Evolutionary conservation across 1,139 yeast genomes (phyloP).

Genomic region (Waltiozyma sp.): DNA sequence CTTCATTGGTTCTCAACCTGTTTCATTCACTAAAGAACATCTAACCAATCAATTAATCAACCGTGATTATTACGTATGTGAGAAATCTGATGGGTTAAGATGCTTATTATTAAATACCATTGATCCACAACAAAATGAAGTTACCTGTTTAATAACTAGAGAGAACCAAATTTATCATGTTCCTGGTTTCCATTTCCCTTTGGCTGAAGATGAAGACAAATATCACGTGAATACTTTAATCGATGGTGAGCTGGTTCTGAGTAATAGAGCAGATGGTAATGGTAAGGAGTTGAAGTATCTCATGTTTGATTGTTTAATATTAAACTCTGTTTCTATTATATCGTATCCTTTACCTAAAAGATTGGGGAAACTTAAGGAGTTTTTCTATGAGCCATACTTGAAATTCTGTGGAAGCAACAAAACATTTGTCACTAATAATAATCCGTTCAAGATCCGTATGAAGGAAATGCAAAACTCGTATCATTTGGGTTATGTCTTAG

Average conservation of each 20-base stretch:
- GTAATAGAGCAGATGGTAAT: constrained; percentile 36
- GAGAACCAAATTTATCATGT: constrained; percentile 78
- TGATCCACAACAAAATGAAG: constrained; percentile 69
- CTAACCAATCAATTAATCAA: constrained; percentile 47
- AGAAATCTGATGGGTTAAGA: constrained; percentile 88
- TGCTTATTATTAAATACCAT: constrained; percentile 59
- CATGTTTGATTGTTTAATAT: constrained; percentile 84
- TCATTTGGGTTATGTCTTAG: constrained; percentile 66
- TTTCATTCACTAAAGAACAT: constrained; percentile 74
- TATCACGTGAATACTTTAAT: constrained; percentile 80
- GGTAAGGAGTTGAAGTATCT: constrained; percentile 63
- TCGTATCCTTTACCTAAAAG: constrained; percentile 68
- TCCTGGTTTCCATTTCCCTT: constrained; percentile 79
- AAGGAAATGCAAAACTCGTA: constrained; percentile 82
- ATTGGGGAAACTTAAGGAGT: constrained; percentile 77
- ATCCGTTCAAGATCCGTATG: constrained; percentile 61
- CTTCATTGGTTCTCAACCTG: constrained; percentile 93
- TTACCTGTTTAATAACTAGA: constrained; percentile 71
- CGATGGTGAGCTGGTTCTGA: constrained; percentile 82
- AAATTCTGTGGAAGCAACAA: constrained; percentile 68
- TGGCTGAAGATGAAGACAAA: constrained; percentile 38
- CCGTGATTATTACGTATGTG: constrained; percentile 82
- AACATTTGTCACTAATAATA: neutral
- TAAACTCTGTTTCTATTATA: constrained; percentile 63
- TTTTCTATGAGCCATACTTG: constrained; percentile 73